Percentiles rank a stretch among this genome's conserved stretches.
Evolutionary conservation across 2,329 filamentous ascomycete genomes (phyloP).

Genomic region (Claviceps fusiformis): DNA sequence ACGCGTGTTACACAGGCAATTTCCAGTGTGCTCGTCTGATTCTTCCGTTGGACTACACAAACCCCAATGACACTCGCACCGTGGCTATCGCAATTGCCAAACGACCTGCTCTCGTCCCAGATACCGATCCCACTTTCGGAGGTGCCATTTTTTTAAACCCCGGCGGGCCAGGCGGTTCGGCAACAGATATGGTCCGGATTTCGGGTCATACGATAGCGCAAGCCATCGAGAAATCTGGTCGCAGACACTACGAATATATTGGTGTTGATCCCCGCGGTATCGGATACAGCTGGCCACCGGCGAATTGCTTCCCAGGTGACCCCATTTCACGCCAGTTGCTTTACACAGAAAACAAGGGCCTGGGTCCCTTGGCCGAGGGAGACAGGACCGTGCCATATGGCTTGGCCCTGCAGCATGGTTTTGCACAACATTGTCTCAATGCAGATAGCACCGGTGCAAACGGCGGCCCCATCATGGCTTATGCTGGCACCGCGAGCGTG

Average conservation of each 20-base stretch:
- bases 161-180: constrained; percentile 25
- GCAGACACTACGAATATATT: constrained; percentile 23
- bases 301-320: constrained; percentile 8
- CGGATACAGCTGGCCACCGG: background rate
- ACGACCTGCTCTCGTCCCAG: constrained; percentile 21
- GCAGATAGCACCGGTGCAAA: constrained; percentile 4
- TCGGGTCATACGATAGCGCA: constrained; percentile 14
- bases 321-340: constrained; percentile 7
- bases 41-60: constrained; percentile 26
- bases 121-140: constrained; percentile 21
- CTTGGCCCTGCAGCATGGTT: constrained; percentile 9
- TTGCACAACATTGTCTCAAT: constrained; percentile 14
- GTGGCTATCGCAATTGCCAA: constrained; percentile 26
- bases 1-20: constrained; percentile 18
- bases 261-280: constrained; percentile 28
- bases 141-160: constrained; percentile 26
- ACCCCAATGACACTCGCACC: constrained; percentile 10
- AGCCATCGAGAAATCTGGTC: constrained; percentile 13
- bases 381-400: background rate
- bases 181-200: constrained; percentile 13
- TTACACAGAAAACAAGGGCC: background rate
- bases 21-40: constrained; percentile 27
- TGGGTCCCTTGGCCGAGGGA: background rate
- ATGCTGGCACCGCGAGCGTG: constrained; percentile 10
- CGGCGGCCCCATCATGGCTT: constrained; percentile 12